These are phyloP conservation scores for Bolboschoenus planiculmis DNA, from an alignment of 176 grass and related monocot genomes.

Conservation along the genomic window DNA sequence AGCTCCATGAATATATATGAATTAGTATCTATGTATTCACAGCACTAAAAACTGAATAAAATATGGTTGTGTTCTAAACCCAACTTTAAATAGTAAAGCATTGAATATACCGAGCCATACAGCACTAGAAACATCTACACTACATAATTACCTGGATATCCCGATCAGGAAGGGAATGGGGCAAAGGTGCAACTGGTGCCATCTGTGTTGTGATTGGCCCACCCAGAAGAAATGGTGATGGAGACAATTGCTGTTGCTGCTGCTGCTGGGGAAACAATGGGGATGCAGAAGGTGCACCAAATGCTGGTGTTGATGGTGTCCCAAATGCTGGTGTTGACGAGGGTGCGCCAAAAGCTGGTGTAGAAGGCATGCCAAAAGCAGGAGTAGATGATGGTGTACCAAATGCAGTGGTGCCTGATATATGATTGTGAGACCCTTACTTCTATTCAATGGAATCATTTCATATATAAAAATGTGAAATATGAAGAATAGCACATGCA, in stretches of 20 bases:
- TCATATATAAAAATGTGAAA: background rate
- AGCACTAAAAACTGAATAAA: background rate
- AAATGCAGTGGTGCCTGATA: conserved; percentile 16
- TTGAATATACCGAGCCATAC: background rate
- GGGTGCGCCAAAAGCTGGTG: conserved; percentile 22
- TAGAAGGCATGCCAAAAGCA: conserved; percentile 21
- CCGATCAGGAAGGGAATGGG: conserved; percentile 64
- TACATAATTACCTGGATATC: conserved; percentile 61
- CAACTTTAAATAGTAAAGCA: background rate
- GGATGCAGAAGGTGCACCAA: background rate
- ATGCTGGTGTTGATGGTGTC: conserved; percentile 18
- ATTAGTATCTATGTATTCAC: conserved; percentile 1
- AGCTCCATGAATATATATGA: background rate
- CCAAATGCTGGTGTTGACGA: conserved; percentile 35
- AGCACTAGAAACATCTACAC: background rate
- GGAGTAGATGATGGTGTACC: conserved; percentile 32
- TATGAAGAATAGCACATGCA: background rate
- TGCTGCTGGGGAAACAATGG: conserved; percentile 39
- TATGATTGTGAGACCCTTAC: background rate
- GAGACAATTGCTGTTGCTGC: conserved; percentile 29
- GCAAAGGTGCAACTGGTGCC: conserved; percentile 83
- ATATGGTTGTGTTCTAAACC: background rate
- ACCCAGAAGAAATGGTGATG: conserved; percentile 48
- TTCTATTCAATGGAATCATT: background rate
- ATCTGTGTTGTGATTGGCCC: conserved; percentile 89